Percentiles rank a stretch among this genome's conserved stretches.
phyloP scores from a whole-genome alignment of 306 rosid species.

The Sindora glabra region DNA sequence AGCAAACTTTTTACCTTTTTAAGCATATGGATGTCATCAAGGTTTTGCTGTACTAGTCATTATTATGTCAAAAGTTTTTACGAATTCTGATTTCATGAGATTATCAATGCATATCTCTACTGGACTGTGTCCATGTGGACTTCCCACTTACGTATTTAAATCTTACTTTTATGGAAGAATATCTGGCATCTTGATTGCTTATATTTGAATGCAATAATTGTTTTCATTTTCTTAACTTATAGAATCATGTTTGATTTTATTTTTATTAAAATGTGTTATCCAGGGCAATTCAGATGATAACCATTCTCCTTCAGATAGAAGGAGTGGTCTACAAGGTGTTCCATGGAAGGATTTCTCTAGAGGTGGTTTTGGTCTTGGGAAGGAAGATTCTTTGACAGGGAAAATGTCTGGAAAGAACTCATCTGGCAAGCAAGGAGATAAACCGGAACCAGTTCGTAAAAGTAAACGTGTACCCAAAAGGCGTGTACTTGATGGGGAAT shows the following conservation, averaged over 20 bases:
- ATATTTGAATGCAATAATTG: slow-evolving; percentile 10
- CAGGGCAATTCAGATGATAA: slow-evolving; percentile 63
- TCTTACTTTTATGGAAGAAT: slow-evolving; percentile 23
- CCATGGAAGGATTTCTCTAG: slow-evolving; percentile 87
- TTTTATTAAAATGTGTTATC: slow-evolving; percentile 13
- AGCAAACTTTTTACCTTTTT: no score
- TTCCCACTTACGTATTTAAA: not conserved
- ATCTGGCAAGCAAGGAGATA: slow-evolving; percentile 46
- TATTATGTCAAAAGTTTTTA: not conserved
- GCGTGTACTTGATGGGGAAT: slow-evolving; percentile 65
- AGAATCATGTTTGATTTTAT: slow-evolving; percentile 12
- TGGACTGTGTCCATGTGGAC: not conserved
- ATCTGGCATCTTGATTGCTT: slow-evolving; percentile 19
- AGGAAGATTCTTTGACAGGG: slow-evolving; percentile 54
- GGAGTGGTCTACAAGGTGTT: slow-evolving; percentile 65
- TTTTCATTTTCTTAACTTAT: not conserved
- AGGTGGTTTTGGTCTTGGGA: slow-evolving; percentile 61
- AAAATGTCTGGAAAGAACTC: slow-evolving; percentile 43
- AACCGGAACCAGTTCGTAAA: slow-evolving; percentile 64
- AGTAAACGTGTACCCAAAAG: slow-evolving; percentile 75
- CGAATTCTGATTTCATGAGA: not conserved
- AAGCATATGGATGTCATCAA: not conserved
- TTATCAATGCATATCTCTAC: slow-evolving; percentile 1
- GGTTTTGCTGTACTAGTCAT: not conserved
- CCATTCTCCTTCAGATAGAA: slow-evolving; percentile 51